Evolutionary conservation across 208 protist genomes (phyloP), one percentile per base, ranked within the genome.

Genomic region (Trypanosoma platydactyli): DNA sequence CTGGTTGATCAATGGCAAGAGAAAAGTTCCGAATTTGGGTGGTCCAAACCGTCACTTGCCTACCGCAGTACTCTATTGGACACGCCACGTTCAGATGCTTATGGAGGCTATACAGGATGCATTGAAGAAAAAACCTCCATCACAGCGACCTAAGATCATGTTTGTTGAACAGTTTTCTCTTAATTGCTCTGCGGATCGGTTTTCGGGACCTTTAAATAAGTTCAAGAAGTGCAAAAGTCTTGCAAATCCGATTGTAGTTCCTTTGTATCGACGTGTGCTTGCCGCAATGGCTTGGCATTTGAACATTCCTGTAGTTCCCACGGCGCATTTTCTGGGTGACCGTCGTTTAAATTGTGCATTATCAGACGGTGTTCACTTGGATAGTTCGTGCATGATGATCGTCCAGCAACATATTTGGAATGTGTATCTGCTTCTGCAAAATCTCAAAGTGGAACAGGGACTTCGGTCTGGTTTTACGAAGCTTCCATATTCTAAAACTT

Each of bases 261-360:
- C 56, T 20, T 30, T 62, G 30, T 62, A 62, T 29, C 56, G 56
- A 49, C 56, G 56, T 16, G 56, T 62, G 22, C 56, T 62, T 49
- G 33, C 56, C 29, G 41, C 56, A 20, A 29, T 62, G 41, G 56
- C 56, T 25, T 62, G 33, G 29, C 41, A 45, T 29, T 29, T 62
- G 24, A 45, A 49, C 42, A 49, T 62, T 45, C 56, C 56, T 25
- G 56, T 62, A 5, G 56, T 62, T 49, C 56, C 56, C 20, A 62
- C 29, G 15, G 33, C 12, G n/a, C 42, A 49, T 45, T 6, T 46
- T 33, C 27, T 49, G 13, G 22, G 5, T 3, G 56, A 48, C 25
- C 3, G 25, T 24, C 42, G 42, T 49, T 13, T 5, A 30, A 48
- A 44, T 49, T 62, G 56, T 49, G 6, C 16, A 29, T 7, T 62